Base-by-base conservation (phyloP, 768 basidiomycete species). In the Phlegmacium glaucopus region DNA sequence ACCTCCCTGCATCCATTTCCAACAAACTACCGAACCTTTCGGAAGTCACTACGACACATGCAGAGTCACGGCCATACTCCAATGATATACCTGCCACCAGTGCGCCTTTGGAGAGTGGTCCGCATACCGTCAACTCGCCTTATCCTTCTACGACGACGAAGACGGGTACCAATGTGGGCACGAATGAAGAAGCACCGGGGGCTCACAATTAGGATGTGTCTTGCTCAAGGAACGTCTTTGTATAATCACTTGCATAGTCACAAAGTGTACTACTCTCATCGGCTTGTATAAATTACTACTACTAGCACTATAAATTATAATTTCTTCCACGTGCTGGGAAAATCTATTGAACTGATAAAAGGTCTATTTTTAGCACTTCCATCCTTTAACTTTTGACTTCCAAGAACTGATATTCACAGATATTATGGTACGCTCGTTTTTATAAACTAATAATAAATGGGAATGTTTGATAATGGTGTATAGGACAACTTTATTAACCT, bases 401-500 rank as follows among this genome's bases (percentile, higher is more conserved):
- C 42, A 35, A 36, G 25, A 25, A 44, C 32, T 11, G n/a, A 34
- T n/a, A 8, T 13, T 13, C 13, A 8, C 30, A 32, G 30, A 32
- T 32, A 34, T n/a, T 6, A 34, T 34, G 32, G 32, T 34, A n/a
- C 32, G 32, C 6, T 34, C 22, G 5, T 5, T 22, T 22, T n/a
- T n/a, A n/a, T 32, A 32, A 32, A 34, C 6, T 5, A 5, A 22
- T 22, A 22, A 3, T 22, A 22, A 22, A 22, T 22, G 5, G 3
- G 22, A 22, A 22, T 29, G 12, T 35, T 12, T 29, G 9, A 22
- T 44, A 37, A 38, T 11, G 10, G 44, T 39, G 3, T 12, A 39
- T 47, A 86, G 88, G 86, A 88, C 50, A 74, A 62, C 49, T 76
- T 90, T 57, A 74, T 87, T 30, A 80, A 79, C 48, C 63, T 90